Percentiles rank a stretch among this genome's conserved stretches.
Evolutionary conservation across 345 rosid genomes (phyloP).

Genomic region (Pistacia vera): DNA sequence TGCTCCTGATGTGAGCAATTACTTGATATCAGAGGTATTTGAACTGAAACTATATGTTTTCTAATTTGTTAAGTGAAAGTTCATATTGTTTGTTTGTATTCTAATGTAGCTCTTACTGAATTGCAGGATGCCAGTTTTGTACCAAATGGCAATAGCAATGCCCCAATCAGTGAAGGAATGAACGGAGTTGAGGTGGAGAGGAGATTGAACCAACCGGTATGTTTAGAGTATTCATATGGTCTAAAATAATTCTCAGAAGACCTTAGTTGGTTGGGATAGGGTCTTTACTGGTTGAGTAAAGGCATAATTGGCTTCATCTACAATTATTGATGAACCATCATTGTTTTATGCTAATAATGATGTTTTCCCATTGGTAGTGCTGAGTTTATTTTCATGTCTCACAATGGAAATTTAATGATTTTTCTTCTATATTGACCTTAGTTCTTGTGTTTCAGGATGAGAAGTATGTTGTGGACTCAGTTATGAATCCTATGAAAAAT

Average conservation of each 20-base stretch:
- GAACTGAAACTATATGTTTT: slow-evolving; percentile 15
- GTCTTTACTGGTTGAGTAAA: not conserved
- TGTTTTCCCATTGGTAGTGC: not conserved
- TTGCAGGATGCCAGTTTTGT: slow-evolving; percentile 74
- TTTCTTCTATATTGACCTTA: slow-evolving; percentile 9
- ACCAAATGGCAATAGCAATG: slow-evolving; percentile 59
- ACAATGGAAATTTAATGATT: not conserved
- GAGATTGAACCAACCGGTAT: slow-evolving; percentile 63
- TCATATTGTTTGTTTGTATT: slow-evolving; percentile 10
- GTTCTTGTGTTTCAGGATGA: slow-evolving; percentile 43
- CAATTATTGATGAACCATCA: not conserved
- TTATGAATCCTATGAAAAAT: slow-evolving; percentile 38
- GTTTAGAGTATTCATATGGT: slow-evolving; percentile 16
- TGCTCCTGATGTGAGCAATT: slow-evolving; percentile 93
- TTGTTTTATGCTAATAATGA: not conserved
- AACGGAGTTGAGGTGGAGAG: slow-evolving; percentile 74
- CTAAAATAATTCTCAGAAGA: not conserved
- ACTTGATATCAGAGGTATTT: slow-evolving; percentile 86
- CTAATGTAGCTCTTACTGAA: slow-evolving; percentile 26
- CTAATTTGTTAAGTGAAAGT: slow-evolving; percentile 9
- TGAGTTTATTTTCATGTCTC: not conserved
- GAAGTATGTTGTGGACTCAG: slow-evolving; percentile 49
- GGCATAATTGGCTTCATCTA: not conserved
- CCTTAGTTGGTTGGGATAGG: not conserved
- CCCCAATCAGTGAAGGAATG: slow-evolving; percentile 77